Base-by-base conservation (phyloP, 805 yeast genomes). In the Torulaspora franciscae region DNA sequence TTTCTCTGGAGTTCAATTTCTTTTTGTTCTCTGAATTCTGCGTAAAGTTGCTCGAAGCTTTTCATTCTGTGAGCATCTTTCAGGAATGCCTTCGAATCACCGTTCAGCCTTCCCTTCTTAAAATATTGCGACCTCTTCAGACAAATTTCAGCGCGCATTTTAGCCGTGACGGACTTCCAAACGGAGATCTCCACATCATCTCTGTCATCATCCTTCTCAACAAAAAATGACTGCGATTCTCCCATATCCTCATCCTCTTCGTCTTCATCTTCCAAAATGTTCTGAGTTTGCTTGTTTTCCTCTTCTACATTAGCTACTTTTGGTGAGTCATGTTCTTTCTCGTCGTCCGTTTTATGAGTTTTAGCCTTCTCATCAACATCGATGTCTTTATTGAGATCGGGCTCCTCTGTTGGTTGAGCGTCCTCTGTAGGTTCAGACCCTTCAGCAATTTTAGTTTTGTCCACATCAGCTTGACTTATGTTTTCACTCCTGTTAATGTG, bases 131-230 rank as follows among this genome's bases (percentile, higher is more conserved):
- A 73, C 53, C 98, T 74, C 45, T 75, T 73, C 22, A 79, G 66
- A 57, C 95, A 82, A 49, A 85, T 76, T 42, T 83, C 81, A 11
- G 91, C 87, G 46, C 96, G 69, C 0, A 84, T 76, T 49, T 83
- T 83, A 0, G 95, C 85, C 0, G 93, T 88, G 32, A 82, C 65
- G n/a, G 77, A 77, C 54, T 84, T 83, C 97, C 97, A 90, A 1
- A 86, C 79, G 42, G 83, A 83, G 37, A 81, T 66, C 56, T 89
- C 96, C 28, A 85, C 73, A 58, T 86, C 95, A 45, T 77, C 76
- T 34, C 59, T 67, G 45, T 80, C 85, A 40, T 79, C 83, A 43
- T 79, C 84, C 22, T 75, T 75, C 14, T 72, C 76, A 22, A 71
- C 68, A 48, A 74, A 51, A 39, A 71, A 73, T 17, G 68, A 71